phyloP scores from a whole-genome alignment of 2,329 filamentous ascomycete species.

The Trichoderma sp. region DNA sequence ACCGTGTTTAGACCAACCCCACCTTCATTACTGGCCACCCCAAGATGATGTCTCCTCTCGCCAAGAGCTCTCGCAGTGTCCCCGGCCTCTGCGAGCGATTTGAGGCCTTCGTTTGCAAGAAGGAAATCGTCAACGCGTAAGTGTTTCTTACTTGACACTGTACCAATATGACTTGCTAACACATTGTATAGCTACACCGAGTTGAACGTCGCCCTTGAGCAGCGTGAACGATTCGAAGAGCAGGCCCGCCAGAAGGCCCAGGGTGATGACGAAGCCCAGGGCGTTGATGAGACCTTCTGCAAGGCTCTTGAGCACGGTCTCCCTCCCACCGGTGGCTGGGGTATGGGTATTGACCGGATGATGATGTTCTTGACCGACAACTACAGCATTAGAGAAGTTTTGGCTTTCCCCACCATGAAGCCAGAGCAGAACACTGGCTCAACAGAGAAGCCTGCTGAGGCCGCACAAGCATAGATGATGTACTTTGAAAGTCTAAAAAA shows the following conservation, averaged over 20 bases:
- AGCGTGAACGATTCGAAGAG: conserved; percentile 81
- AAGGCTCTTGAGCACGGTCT: conserved; percentile 84
- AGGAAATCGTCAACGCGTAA: conserved; percentile 85
- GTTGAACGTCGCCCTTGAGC: conserved; percentile 89
- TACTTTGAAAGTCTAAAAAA: neutral
- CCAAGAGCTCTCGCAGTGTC: conserved; percentile 84
- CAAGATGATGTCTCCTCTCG: conserved; percentile 77
- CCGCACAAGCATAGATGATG: neutral
- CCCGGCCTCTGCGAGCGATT: conserved; percentile 93
- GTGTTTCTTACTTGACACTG: neutral
- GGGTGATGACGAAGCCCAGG: conserved; percentile 94
- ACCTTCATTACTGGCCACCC: conserved; percentile 62
- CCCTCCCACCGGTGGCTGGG: conserved; percentile 93
- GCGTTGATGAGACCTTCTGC: conserved; percentile 95
- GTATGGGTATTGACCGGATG: conserved; percentile 90
- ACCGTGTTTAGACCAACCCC: conserved; percentile 63
- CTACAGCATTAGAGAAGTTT: conserved; percentile 89
- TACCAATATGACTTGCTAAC: neutral
- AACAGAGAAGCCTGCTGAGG: conserved; percentile 8
- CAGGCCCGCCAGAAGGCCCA: conserved; percentile 94
- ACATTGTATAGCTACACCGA: conserved; percentile 66
- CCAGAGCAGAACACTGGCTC: conserved; percentile 55
- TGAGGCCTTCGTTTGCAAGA: conserved; percentile 77
- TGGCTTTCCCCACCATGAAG: conserved; percentile 98
- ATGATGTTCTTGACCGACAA: conserved; percentile 96